Evolutionary conservation across 73 alveolate genomes (phyloP).

Genomic region (Tetrahymena thermophila): DNA sequence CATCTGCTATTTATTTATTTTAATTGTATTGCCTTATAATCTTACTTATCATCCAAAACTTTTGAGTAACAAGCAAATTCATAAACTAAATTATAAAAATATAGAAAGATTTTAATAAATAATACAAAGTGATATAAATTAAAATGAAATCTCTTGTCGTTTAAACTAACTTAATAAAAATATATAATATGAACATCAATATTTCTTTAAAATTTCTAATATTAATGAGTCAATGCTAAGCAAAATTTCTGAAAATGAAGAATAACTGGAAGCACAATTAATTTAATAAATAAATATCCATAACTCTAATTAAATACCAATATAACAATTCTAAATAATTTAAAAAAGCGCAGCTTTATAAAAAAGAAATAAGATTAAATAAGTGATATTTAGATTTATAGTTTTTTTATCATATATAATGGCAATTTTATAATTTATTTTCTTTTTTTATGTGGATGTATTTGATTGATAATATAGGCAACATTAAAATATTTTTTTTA

Average conservation of each 20-base stretch:
- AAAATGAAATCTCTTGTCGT: not conserved
- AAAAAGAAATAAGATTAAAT: not conserved
- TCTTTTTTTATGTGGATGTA: not conserved
- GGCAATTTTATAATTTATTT: not conserved
- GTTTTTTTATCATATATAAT: not conserved
- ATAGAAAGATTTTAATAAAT: no score
- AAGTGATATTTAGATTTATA: not conserved
- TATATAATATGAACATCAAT: not conserved
- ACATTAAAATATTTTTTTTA: no score
- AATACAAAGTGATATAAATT: not conserved
- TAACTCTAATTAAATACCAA: not conserved
- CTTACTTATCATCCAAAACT: not conserved
- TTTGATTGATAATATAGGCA: not conserved
- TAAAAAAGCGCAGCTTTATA: not conserved
- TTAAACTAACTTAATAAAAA: no score
- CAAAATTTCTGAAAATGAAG: not conserved
- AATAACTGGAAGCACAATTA: no score
- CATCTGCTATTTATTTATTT: not conserved
- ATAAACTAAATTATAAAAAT: no score
- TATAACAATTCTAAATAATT: not conserved
- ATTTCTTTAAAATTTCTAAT: not conserved
- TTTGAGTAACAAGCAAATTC: not conserved
- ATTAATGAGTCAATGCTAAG: not conserved
- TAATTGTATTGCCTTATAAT: not conserved
- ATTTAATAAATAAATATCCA: no score